phyloP scores from a whole-genome alignment of 1,284 basidiomycete genomes.

The Ganoderma leucocontextum region DNA sequence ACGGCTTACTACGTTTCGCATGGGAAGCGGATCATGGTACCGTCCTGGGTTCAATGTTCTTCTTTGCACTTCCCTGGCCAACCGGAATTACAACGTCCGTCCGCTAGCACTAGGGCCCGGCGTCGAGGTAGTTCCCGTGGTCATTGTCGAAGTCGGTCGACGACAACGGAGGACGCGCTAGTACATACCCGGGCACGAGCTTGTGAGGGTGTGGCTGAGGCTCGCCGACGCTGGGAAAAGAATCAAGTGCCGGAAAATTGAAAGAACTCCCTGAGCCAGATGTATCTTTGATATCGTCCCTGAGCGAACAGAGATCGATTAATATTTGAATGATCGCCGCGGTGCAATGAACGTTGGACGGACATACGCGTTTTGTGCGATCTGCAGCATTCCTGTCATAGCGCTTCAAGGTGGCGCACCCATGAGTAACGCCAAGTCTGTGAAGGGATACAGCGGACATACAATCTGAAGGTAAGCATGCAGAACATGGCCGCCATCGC shows the following conservation, averaged over 20 bases:
- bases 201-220: slow-evolving; percentile 9
- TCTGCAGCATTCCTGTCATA: slow-evolving; percentile 6
- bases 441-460: neutral
- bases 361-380: slow-evolving; percentile 7
- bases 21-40: neutral
- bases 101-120: neutral
- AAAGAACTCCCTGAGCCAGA: slow-evolving; percentile 14
- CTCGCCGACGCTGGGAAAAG: slow-evolving; percentile 12
- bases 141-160: slow-evolving; percentile 3
- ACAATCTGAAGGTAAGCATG: neutral
- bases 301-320: slow-evolving; percentile 8
- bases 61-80: slow-evolving; percentile 1
- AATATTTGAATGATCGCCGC: slow-evolving; percentile 9
- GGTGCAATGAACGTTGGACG: neutral
- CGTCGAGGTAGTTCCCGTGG: slow-evolving; percentile 3
- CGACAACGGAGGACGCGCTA: slow-evolving; percentile 15
- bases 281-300: slow-evolving; percentile 11
- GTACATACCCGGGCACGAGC: slow-evolving; percentile 16
- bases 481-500: neutral
- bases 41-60: neutral
- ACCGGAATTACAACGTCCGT: slow-evolving; percentile 8
- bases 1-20: neutral
- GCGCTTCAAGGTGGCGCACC: neutral
- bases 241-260: slow-evolving; percentile 1
- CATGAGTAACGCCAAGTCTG: neutral